phyloP scores from a whole-genome alignment of 768 basidiomycete genomes.

The Tulasnella sp. region DNA sequence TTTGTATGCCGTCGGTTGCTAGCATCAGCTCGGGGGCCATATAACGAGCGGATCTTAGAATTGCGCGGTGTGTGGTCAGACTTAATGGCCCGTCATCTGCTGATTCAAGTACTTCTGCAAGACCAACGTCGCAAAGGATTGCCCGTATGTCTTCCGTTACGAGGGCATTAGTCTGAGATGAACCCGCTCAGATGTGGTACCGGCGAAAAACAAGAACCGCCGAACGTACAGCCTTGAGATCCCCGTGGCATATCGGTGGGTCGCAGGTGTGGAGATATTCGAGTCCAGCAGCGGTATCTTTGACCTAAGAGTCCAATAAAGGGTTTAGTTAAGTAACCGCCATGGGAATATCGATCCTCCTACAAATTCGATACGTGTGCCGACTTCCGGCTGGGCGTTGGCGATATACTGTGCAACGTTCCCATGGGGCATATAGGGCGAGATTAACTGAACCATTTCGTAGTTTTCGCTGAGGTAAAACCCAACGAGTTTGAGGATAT shows the following conservation, averaged over 20 bases:
- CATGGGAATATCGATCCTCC: background rate
- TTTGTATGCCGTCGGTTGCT: background rate
- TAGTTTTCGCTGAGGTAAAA: slow-evolving; percentile 9
- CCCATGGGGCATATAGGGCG: background rate
- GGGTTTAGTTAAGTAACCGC: background rate
- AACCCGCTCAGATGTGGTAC: background rate
- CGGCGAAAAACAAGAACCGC: background rate
- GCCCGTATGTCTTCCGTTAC: background rate
- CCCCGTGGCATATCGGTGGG: slow-evolving; percentile 4
- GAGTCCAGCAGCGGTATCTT: background rate
- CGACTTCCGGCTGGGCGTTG: background rate
- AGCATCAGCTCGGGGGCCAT: background rate
- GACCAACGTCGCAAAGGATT: slow-evolving; percentile 3
- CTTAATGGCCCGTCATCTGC: background rate
- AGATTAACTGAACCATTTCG: background rate
- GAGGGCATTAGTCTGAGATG: background rate
- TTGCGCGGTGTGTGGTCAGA: background rate
- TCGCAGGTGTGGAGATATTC: slow-evolving; percentile 4
- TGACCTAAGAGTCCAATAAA: background rate
- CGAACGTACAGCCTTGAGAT: slow-evolving; percentile 7
- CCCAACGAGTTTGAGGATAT: slow-evolving; percentile 9
- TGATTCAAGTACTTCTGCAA: background rate
- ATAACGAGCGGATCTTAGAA: background rate
- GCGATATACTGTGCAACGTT: background rate
- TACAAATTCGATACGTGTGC: background rate